Base-by-base conservation (phyloP, 2,329 filamentous ascomycete species). In the Fusarium mangiferae region DNA sequence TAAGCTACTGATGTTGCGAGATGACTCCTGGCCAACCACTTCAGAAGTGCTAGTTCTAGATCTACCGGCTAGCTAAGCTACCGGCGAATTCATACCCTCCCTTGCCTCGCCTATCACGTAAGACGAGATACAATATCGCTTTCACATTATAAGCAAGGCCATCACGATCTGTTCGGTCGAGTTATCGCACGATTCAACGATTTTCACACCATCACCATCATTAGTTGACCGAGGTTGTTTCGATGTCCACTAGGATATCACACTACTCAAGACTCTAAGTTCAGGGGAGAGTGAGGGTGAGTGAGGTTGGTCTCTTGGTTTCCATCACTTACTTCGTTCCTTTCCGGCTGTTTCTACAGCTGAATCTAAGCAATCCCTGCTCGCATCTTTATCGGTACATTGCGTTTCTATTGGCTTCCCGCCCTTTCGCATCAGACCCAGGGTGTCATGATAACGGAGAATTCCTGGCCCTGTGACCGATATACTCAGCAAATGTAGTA, bases 91-190 rank as follows among this genome's bases (percentile, higher is more conserved):
- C 48, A 28, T 38, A 28, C 30, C 36, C 46, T 66, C 45, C 36
- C 56, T 42, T 24, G 26, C 26, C 28, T 60, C 46, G 45, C 66
- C 60, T 66, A 66, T 70, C 52, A 59, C 10, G 45, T 26, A 17
- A 59, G 30, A 38, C n/a, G 38, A 44, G 66, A 39, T 46, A 35
- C 67, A 55, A 24, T 35, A 59, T 39, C 52, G 20, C 42, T 52
- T 36, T 66, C 51, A 54, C 55, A 33, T 52, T 46, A 18, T 10
- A 41, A 64, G 44, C 46, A 44, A 59, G 30, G 15, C 66, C 60
- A 60, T 60, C 60, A 20, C 26, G 66, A 70, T 70, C 44, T 65
- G 44, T 44, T 42, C 42, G 35, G 66, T 70, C 59, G 59, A 66
- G 46, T 55, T 60, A 36, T 60, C 38, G 41, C 36, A 45, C 49